Conservation (phyloP, 2,329 filamentous ascomycete species). For the Colletotrichum brevisporum region DNA sequence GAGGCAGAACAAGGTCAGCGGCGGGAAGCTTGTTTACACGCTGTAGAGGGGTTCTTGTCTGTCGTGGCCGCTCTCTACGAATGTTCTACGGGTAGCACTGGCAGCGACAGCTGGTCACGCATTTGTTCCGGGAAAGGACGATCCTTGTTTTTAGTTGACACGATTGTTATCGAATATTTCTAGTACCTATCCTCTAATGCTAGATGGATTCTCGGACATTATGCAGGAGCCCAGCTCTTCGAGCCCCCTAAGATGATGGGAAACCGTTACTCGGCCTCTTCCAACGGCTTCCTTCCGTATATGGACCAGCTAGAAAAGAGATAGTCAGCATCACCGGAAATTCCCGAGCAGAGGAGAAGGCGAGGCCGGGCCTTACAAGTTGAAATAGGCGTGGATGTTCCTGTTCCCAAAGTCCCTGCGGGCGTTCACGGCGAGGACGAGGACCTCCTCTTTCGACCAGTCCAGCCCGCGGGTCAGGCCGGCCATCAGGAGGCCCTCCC, state of each 20-base stretch:
- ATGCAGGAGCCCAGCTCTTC: too few species aligned
- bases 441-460: constrained; percentile 47
- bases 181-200: too few species aligned
- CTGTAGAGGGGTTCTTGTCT: background rate
- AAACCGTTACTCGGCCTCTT: background rate
- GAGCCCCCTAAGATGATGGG: too few species aligned
- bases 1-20: constrained; percentile 39
- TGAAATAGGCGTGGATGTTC: constrained; percentile 45
- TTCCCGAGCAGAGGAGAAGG: background rate
- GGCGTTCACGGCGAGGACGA: constrained; percentile 47
- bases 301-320: constrained; percentile 6
- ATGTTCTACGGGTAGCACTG: too few species aligned
- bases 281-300: constrained; percentile 1
- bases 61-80: too few species aligned
- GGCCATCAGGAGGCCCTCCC: constrained; percentile 45
- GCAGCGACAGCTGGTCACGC: too few species aligned
- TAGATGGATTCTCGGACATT: too few species aligned
- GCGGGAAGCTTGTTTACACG: constrained; percentile 28
- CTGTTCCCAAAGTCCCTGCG: constrained; percentile 48
- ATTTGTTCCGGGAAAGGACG: too few species aligned
- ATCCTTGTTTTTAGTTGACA: too few species aligned
- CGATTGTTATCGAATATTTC: too few species aligned
- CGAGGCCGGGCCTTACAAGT: constrained; percentile 38
- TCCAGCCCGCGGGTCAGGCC: constrained; percentile 49
- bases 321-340: background rate